These are phyloP conservation scores for Aspergillus ostianus DNA, from an alignment of 495 filamentous ascomycete genomes.

Conservation along the genomic window DNA sequence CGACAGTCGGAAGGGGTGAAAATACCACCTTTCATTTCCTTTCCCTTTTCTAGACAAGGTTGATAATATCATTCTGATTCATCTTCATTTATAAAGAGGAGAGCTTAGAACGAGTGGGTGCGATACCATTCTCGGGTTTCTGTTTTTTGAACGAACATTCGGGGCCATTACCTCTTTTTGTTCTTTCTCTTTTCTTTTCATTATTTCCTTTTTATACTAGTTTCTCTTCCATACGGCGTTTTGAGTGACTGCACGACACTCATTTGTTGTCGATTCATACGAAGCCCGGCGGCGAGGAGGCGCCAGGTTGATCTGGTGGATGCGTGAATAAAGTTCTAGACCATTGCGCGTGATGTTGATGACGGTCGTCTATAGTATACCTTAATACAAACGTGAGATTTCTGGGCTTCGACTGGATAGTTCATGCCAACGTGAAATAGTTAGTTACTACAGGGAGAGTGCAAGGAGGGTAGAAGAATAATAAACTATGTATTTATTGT, in stretches of 20 bases:
- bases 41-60: conserved; percentile 3
- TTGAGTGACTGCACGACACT: conserved; percentile 26
- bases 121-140: conserved; percentile 11
- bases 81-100: conserved; percentile 9
- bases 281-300: conserved; percentile 2
- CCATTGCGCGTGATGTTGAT: conserved; percentile 15
- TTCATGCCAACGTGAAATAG: too few relatives aligned
- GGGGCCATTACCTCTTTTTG: conserved; percentile 13
- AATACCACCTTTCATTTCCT: conserved; percentile 10
- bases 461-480: too few relatives aligned
- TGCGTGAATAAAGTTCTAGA: conserved; percentile 17
- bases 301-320: conserved; percentile 12
- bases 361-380: conserved; percentile 17
- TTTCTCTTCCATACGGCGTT: conserved; percentile 20
- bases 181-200: conserved; percentile 15
- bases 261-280: conserved; percentile 19
- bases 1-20: conserved; percentile 4
- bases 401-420: neutral
- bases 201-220: conserved; percentile 9
- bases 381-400: conserved; percentile 11
- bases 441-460: too few relatives aligned
- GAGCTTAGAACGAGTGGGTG: conserved; percentile 14
- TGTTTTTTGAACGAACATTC: conserved; percentile 6
- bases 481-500: too few relatives aligned
- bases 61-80: conserved; percentile 8